Conservation (phyloP, 352 stramenopile species). For the Phytophthora capsici region DNA sequence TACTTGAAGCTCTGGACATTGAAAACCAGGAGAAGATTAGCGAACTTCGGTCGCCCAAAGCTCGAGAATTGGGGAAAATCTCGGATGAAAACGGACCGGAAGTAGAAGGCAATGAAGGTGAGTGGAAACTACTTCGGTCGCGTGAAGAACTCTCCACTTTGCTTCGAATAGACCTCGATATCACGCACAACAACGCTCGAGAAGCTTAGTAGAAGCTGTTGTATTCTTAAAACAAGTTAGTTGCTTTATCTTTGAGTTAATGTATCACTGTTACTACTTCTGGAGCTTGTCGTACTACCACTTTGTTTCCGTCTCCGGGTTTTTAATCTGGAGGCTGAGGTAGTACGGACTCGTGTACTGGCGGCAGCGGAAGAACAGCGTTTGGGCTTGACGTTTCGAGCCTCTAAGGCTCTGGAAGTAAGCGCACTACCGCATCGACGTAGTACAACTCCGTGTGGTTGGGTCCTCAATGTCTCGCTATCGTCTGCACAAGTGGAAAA, state of each 20-base stretch:
- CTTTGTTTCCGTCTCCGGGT: conserved; percentile 24
- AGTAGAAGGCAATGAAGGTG: conserved; percentile 16
- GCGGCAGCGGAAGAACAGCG: conserved; percentile 39
- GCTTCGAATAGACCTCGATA: conserved; percentile 35
- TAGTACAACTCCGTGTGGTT: conserved; percentile 4
- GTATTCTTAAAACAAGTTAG: conserved; percentile 14
- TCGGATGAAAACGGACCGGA: conserved; percentile 19
- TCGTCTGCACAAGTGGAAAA: conserved; percentile 53
- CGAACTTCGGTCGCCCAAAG: neutral
- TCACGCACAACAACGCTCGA: conserved; percentile 26
- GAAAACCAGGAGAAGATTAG: conserved; percentile 24
- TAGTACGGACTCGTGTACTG: conserved; percentile 6
- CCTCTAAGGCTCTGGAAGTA: neutral
- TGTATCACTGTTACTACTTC: conserved; percentile 11
- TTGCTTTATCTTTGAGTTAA: conserved; percentile 2
- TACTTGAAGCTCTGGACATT: conserved; percentile 23
- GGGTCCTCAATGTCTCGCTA: conserved; percentile 8
- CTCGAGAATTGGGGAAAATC: conserved; percentile 8
- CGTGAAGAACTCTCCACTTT: conserved; percentile 31
- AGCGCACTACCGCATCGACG: conserved; percentile 22
- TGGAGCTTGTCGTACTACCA: conserved; percentile 3
- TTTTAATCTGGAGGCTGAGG: conserved; percentile 3
- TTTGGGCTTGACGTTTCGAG: conserved; percentile 9
- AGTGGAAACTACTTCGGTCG: conserved; percentile 24
- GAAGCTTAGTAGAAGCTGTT: conserved; percentile 23